These are phyloP conservation scores for Hypomyces perniciosus DNA, from an alignment of 2,329 filamentous ascomycete species.

Conservation along the genomic window DNA sequence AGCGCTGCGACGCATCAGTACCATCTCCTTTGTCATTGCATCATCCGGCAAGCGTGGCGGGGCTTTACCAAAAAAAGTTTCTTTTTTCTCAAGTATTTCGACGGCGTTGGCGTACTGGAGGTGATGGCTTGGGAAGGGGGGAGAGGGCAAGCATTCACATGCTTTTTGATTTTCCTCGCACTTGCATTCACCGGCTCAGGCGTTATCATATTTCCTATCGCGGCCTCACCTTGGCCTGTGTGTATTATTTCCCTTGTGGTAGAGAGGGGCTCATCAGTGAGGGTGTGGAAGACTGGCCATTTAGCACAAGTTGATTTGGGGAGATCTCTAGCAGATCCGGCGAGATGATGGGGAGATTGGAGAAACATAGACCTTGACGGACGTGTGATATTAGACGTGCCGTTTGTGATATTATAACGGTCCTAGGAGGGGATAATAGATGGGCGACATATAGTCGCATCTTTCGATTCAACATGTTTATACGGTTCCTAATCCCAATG, in stretches of 20 bases:
- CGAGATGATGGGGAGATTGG: neutral
- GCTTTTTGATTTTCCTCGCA: neutral
- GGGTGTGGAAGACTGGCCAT: too few species aligned
- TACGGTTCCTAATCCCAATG: too few species aligned
- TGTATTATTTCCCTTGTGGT: neutral
- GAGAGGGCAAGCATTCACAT: constrained; percentile 1
- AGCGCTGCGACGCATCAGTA: neutral
- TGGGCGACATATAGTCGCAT: constrained; percentile 1
- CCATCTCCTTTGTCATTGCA: neutral
- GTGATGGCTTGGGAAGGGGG: neutral
- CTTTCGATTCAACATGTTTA: too few species aligned
- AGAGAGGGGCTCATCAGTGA: neutral
- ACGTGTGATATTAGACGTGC: constrained; percentile 1
- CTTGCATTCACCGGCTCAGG: neutral
- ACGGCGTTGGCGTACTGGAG: constrained; percentile 21
- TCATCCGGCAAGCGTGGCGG: constrained; percentile 29
- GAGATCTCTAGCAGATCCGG: too few species aligned
- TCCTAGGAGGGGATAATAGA: neutral
- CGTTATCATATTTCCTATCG: neutral
- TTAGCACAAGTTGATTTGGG: too few species aligned
- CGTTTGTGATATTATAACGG: neutral
- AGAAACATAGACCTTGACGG: neutral
- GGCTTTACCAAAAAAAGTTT: constrained; percentile 21
- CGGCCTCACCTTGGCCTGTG: neutral
- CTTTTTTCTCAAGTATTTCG: constrained; percentile 3